These are phyloP conservation scores for Mycosarcoma mackinlayi DNA, from an alignment of 1,284 basidiomycete genomes.

Conservation along the genomic window DNA sequence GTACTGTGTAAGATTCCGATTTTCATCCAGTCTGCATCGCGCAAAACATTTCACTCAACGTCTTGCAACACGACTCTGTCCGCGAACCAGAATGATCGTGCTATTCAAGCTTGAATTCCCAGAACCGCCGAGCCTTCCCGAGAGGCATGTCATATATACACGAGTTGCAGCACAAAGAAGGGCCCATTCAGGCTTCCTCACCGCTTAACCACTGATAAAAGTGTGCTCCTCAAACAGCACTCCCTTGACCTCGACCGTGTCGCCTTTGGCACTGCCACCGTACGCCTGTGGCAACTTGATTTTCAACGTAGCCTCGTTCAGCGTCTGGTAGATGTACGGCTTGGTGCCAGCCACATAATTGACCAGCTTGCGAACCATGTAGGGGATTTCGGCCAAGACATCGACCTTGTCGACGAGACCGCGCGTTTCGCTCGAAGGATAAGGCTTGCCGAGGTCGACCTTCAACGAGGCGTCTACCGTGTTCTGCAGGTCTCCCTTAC, in stretches of 20 bases:
- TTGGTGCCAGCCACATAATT: slow-evolving; percentile 91
- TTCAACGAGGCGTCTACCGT: slow-evolving; percentile 47
- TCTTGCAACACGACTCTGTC: too few relatives aligned
- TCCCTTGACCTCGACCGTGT: slow-evolving; percentile 73
- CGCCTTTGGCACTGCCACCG: slow-evolving; percentile 19
- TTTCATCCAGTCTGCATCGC: too few relatives aligned
- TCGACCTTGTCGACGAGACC: slow-evolving; percentile 97
- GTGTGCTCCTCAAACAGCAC: slow-evolving; percentile 86
- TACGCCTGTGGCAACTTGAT: slow-evolving; percentile 74
- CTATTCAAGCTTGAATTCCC: too few relatives aligned
- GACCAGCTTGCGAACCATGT: slow-evolving; percentile 86
- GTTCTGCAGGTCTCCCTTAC: slow-evolving; percentile 35
- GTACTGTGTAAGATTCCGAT: too few relatives aligned
- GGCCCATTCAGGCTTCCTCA: not conserved
- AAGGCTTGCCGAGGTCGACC: slow-evolving; percentile 60
- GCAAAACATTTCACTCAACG: too few relatives aligned
- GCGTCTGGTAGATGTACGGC: slow-evolving; percentile 92
- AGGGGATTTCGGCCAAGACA: slow-evolving; percentile 93
- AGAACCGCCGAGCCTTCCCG: too few relatives aligned
- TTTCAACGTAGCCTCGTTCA: slow-evolving; percentile 78
- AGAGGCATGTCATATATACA: not conserved
- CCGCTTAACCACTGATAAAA: slow-evolving; percentile 74
- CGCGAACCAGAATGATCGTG: too few relatives aligned
- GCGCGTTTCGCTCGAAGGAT: slow-evolving; percentile 67
- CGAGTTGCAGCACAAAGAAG: too few relatives aligned